Evolutionary conservation across 352 stramenopile species (phyloP), one percentile per base, ranked within the genome.

Genomic region (Stramenopiles sp.): DNA sequence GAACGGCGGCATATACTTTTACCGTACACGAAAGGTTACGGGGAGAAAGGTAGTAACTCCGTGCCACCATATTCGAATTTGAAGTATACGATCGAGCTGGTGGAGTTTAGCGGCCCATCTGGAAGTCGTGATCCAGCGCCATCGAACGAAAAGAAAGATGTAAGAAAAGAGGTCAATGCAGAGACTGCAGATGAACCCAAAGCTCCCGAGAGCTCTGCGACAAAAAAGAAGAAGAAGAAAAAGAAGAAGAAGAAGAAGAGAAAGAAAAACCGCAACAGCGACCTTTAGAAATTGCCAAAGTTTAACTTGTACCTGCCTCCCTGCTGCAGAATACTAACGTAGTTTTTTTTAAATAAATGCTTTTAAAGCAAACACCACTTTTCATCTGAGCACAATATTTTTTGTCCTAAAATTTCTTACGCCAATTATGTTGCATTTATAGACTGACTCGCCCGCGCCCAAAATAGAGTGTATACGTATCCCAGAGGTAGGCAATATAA

Each of bases 211-310:
- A 27, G 55, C 27, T 22, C 22, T 22, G 55, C 22, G 27, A 71
- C 22, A 27, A 71, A 27, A 27, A 71, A 71, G 55, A 71, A 71
- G 27, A 71, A 27, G 55, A 71, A 71, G 55, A 71, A 71, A 71
- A 71, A 71, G 27, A 71, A 71, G 55, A 71, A 71, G 55, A 71
- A 71, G 22, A 71, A 27, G 55, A 71, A 71, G 55, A 71, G 27
- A 71, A 71, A 71, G 55, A 71, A 71, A 27, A 71, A 71, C 22
- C 55, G 55, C n/a, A n/a, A n/a, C n/a, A n/a, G n/a, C n/a, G n/a
- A n/a, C n/a, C n/a, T n/a, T n/a, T n/a, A n/a, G n/a, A n/a, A n/a
- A n/a, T n/a, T n/a, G n/a, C n/a, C n/a, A n/a, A n/a, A n/a, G n/a
- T n/a, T n/a, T n/a, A n/a, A n/a, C n/a, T n/a, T n/a, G n/a, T n/a